A percentile compares a stretch with the other conserved stretches of the same genome.
These are phyloP conservation scores for Verticillium dahliae DNA, from an alignment of 2,329 filamentous ascomycete genomes.

Conservation along the genomic window DNA sequence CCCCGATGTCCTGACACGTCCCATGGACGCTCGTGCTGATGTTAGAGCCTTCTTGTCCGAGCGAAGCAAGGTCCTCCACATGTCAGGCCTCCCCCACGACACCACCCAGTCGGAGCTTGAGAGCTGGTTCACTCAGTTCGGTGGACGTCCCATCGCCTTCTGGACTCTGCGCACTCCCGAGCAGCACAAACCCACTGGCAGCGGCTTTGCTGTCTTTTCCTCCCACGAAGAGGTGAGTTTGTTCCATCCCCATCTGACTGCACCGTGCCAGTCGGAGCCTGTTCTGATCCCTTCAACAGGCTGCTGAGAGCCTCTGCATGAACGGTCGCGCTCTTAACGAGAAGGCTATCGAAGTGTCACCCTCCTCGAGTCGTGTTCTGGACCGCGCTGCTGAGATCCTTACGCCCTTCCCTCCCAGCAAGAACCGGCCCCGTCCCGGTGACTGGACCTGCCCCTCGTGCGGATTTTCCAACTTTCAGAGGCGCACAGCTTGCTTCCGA, in stretches of 20 bases:
- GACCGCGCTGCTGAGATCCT: slow-evolving; percentile 94
- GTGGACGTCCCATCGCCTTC: slow-evolving; percentile 94
- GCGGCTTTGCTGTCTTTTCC: slow-evolving; percentile 96
- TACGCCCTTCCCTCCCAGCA: slow-evolving; percentile 95
- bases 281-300: slow-evolving; percentile 44
- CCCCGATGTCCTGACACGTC: slow-evolving; percentile 86
- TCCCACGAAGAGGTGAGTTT: slow-evolving; percentile 91
- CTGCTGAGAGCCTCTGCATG: slow-evolving; percentile 97
- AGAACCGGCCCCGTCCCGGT: slow-evolving; percentile 93
- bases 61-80: slow-evolving; percentile 95
- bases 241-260: background rate
- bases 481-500: slow-evolving; percentile 95
- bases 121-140: slow-evolving; percentile 99
- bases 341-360: slow-evolving; percentile 97
- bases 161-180: slow-evolving; percentile 97
- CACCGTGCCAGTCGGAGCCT: background rate
- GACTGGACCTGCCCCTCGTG: slow-evolving; percentile 99
- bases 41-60: slow-evolving; percentile 94
- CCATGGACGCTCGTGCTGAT: slow-evolving; percentile 94
- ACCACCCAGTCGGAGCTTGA: slow-evolving; percentile 98
- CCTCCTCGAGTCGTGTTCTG: slow-evolving; percentile 91
- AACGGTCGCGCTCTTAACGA: slow-evolving; percentile 97
- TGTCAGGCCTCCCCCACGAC: slow-evolving; percentile 94
- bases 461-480: slow-evolving; percentile 98
- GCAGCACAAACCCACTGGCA: slow-evolving; percentile 98